A percentile compares a stretch with the other conserved stretches of the same genome.
phyloP scores from a whole-genome alignment of 2,329 filamentous ascomycete genomes.

The Onygenales sp. region DNA sequence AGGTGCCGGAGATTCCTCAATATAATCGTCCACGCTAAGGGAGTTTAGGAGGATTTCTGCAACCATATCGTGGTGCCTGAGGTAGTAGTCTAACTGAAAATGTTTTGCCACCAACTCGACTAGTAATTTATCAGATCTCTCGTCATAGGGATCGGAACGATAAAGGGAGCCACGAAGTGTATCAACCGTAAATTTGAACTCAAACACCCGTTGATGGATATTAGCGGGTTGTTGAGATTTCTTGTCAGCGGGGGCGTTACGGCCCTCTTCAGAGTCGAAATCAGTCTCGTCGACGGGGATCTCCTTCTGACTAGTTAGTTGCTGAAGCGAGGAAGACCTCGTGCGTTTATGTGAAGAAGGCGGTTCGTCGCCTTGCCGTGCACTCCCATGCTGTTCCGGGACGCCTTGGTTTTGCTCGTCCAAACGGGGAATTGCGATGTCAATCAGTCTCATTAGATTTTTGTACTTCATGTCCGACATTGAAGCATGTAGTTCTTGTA shows the following conservation, averaged over 20 bases:
- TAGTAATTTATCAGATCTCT: constrained; percentile 67
- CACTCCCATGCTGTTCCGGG: constrained; percentile 26
- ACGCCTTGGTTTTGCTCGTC: constrained; percentile 36
- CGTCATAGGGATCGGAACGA: constrained; percentile 69
- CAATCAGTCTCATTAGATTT: constrained; percentile 88
- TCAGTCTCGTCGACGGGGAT: constrained; percentile 65
- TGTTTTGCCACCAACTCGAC: constrained; percentile 86
- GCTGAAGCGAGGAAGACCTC: constrained; percentile 58
- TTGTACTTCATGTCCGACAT: constrained; percentile 97
- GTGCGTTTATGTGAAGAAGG: constrained; percentile 34
- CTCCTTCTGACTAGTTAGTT: constrained; percentile 60
- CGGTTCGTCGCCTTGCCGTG: constrained; percentile 27
- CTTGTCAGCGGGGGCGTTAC: constrained; percentile 16
- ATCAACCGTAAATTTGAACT: constrained; percentile 94
- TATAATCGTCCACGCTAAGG: constrained; percentile 85
- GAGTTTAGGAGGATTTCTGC: constrained; percentile 83
- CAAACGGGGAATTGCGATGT: constrained; percentile 86
- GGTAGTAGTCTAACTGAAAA: constrained; percentile 79
- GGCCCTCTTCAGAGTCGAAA: constrained; percentile 49
- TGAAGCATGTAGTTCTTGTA: constrained; percentile 84
- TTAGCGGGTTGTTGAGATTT: constrained; percentile 47
- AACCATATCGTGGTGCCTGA: constrained; percentile 83
- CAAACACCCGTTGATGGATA: constrained; percentile 81
- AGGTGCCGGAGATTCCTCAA: constrained; percentile 65
- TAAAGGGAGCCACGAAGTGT: constrained; percentile 88